Conservation (phyloP, 1,139 yeast species). For the Lodderomyces parapsilosis region DNA sequence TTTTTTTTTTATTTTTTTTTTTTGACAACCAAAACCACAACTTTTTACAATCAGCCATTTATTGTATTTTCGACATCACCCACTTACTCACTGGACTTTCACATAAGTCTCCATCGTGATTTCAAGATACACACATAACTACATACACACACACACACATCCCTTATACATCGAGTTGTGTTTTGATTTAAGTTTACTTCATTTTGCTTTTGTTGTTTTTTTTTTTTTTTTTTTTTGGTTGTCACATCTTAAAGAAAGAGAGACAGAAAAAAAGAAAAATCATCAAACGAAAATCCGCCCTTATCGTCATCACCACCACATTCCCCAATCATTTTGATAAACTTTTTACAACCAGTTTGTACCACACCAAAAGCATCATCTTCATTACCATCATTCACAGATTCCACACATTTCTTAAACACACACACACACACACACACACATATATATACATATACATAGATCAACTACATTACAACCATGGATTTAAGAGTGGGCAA, state of each 20-base stretch:
- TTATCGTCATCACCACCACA: too few relatives aligned
- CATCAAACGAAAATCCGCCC: neutral
- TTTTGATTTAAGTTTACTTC: neutral
- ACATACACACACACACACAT: neutral
- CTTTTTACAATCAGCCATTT: too few relatives aligned
- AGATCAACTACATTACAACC: neutral
- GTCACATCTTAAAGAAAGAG: neutral
- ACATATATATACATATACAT: neutral
- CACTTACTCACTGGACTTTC: too few relatives aligned
- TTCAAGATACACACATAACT: too few relatives aligned
- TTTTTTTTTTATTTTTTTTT: too few relatives aligned
- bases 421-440: neutral
- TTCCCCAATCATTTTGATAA: too few relatives aligned
- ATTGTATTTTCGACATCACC: too few relatives aligned
- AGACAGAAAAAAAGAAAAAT: neutral
- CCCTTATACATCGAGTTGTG: too few relatives aligned
- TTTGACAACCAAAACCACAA: conserved; percentile 1
- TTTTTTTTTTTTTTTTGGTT: neutral
- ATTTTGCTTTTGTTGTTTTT: neutral
- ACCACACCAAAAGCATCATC: too few relatives aligned
- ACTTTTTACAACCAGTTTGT: too few relatives aligned
- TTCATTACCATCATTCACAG: too few relatives aligned
- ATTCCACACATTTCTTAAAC: neutral
- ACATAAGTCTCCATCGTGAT: too few relatives aligned
- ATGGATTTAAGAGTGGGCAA: conserved; percentile 91